Base-by-base conservation (phyloP, 306 rosid species). In the Inga leiocalycina region DNA sequence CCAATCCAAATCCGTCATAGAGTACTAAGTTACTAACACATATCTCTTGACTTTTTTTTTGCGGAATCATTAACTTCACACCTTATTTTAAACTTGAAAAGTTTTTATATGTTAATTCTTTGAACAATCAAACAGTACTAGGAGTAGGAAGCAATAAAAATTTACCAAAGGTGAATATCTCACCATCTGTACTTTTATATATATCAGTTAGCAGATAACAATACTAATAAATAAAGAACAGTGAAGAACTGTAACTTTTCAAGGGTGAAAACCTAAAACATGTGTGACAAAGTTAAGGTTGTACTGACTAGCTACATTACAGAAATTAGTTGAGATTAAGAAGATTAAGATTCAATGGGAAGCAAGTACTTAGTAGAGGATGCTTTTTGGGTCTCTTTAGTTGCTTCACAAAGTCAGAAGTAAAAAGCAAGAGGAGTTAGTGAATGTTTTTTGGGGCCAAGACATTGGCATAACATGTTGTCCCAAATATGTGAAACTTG, bases 361-460 rank as follows among this genome's bases (percentile, higher is more conserved):
- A 32, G 32, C 32, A 81, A 71, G 83, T 76, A 69, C 73, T n/a
- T 54, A 56, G 64, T 20, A 54, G 45, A 20, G 87, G 78, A 43
- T 43, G 66, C 77, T 44, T 81, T 90, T 56, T 34, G 76, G 84
- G 85, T n/a, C n/a, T n/a, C n/a, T n/a, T n/a, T n/a, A n/a, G n/a
- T n/a, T n/a, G n/a, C n/a, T n/a, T n/a, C n/a, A n/a, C n/a, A n/a
- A n/a, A n/a, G n/a, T n/a, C n/a, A n/a, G n/a, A n/a, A n/a, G n/a
- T n/a, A n/a, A n/a, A n/a, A n/a, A n/a, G n/a, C n/a, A n/a, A n/a
- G n/a, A n/a, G n/a, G n/a, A n/a, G n/a, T n/a, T n/a, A n/a, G n/a
- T n/a, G n/a, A n/a, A n/a, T n/a, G n/a, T n/a, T n/a, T n/a, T n/a
- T n/a, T n/a, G n/a, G n/a, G n/a, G n/a, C n/a, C n/a, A n/a, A n/a